Evolutionary conservation across 805 yeast genomes (phyloP), one percentile per base, ranked within the genome.

Genomic region (Naumovozyma dairenensis): DNA sequence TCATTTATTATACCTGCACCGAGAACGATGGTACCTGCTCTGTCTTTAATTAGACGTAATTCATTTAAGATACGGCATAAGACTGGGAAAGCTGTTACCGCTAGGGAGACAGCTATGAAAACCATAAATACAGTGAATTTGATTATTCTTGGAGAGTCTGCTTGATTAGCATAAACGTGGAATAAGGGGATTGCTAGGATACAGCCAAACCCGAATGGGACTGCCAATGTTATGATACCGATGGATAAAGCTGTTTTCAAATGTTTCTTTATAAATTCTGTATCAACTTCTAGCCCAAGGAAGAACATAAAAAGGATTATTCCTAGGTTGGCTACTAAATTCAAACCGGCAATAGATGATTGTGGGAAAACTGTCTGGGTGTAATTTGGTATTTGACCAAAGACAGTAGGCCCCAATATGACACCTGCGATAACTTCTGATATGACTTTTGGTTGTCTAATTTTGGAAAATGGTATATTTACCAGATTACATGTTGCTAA

Each of bases 21-120:
- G 22, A 82, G 59, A n/a, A 80, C 92, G 21, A 72, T 65, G 8
- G 69, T 65, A 28, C 85, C 86, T 15, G 81, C 87, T 43, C 83
- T 65, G 48, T 78, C 86, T 32, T 74, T 75, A 21, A 79, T 68
- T 39, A 82, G 63, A 43, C 81, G 68, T 41, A 82, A 63, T 49
- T 81, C 89, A 4, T 85, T 76, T 42, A 82, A 59, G 18, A 82
- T 82, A 51, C 93, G 72, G 2, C 83, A 89, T 40, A 82, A 59
- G 2, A 82, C 94, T 0, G 94, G 94, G 55, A 82, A 77, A 1
- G 94, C 94, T 3, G 94, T 82, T 43, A 82, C 80, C 42, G 89
- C 74, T 66, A 81, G 68, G 2, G 94, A 89, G 9, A 80, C 85
- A 2, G 89, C 87, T 32, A 82, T 76, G 46, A 82, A 82, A 8